Evolutionary conservation across 2,329 filamentous ascomycete species (phyloP).

Genomic region (Lizonia empirigonia): DNA sequence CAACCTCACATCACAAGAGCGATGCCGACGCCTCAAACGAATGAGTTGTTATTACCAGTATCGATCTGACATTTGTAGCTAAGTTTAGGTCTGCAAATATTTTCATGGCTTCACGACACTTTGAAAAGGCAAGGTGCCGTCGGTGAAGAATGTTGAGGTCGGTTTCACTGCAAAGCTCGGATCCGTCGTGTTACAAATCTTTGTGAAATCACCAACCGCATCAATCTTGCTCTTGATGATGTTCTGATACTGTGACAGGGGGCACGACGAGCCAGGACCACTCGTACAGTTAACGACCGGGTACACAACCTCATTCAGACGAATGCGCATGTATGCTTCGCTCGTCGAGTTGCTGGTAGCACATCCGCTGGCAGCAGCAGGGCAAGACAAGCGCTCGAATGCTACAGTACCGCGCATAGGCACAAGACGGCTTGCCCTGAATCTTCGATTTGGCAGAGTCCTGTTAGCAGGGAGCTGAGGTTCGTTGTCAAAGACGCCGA

Average conservation of each 20-base stretch:
- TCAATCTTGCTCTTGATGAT: conserved; percentile 54
- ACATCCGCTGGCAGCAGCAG: conserved; percentile 5
- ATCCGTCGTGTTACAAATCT: conserved; percentile 49
- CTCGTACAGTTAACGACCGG: conserved; percentile 61
- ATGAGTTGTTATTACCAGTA: no score
- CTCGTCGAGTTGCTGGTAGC: conserved; percentile 9
- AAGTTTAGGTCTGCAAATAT: no score
- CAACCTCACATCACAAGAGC: no score
- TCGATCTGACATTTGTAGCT: no score
- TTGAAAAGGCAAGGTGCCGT: conserved; percentile 32
- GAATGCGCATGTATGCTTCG: conserved; percentile 60
- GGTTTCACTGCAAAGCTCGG: conserved; percentile 21
- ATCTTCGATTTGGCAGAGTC: conserved; percentile 58
- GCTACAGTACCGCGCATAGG: conserved; percentile 70
- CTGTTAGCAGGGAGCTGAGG: conserved; percentile 54
- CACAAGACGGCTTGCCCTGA: conserved; percentile 61
- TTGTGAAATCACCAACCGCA: conserved; percentile 57
- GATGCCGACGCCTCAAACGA: no score
- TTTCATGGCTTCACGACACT: conserved; percentile 31
- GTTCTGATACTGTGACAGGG: conserved; percentile 37
- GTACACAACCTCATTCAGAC: conserved; percentile 68
- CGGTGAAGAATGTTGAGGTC: conserved; percentile 35
- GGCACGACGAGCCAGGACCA: conserved; percentile 55
- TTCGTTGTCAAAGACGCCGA: conserved; percentile 67
- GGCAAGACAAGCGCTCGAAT: conserved; percentile 67